Conservation (phyloP, 768 basidiomycete species). For the Strobilomyces echinocephalus region DNA sequence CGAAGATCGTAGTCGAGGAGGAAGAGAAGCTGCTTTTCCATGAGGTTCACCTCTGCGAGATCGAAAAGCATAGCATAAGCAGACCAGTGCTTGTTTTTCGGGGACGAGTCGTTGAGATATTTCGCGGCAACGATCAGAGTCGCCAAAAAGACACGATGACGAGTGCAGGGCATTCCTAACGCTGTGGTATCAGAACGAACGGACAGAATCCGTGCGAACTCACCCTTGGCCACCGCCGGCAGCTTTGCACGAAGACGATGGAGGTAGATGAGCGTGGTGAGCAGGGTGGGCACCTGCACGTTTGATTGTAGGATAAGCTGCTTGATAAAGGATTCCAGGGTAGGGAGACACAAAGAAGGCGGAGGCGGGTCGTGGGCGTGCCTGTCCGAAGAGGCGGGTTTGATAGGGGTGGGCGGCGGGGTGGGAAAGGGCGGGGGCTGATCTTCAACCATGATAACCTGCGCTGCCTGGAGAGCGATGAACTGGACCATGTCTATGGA, state of each 20-base stretch:
- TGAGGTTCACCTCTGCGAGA: conserved; percentile 80
- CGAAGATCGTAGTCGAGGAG: conserved; percentile 91
- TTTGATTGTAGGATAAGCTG: conserved; percentile 76
- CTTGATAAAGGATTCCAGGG: conserved; percentile 80
- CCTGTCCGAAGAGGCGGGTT: conserved; percentile 36
- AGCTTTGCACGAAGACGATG: conserved; percentile 79
- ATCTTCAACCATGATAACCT: conserved; percentile 69
- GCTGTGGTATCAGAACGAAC: conserved; percentile 8
- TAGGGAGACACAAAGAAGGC: conserved; percentile 41
- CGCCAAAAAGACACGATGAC: conserved; percentile 94
- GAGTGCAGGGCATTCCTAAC: conserved; percentile 78
- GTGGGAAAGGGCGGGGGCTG: conserved; percentile 46
- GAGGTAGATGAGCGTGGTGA: conserved; percentile 88
- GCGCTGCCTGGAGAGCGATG: conserved; percentile 73
- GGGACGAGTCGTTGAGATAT: conserved; percentile 94
- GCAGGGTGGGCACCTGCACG: conserved; percentile 86
- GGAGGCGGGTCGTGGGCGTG: conserved; percentile 25
- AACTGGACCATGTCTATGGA: conserved; percentile 82
- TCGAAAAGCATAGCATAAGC: conserved; percentile 73
- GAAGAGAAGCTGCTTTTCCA: conserved; percentile 94
- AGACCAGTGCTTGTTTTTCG: conserved; percentile 94
- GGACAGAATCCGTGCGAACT: conserved; percentile 20
- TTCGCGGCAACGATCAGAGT: conserved; percentile 94
- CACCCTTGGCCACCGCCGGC: conserved; percentile 81
- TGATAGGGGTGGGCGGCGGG: conserved; percentile 65